phyloP scores from a whole-genome alignment of 345 rosid genomes.

The Lepidium sativum region DNA sequence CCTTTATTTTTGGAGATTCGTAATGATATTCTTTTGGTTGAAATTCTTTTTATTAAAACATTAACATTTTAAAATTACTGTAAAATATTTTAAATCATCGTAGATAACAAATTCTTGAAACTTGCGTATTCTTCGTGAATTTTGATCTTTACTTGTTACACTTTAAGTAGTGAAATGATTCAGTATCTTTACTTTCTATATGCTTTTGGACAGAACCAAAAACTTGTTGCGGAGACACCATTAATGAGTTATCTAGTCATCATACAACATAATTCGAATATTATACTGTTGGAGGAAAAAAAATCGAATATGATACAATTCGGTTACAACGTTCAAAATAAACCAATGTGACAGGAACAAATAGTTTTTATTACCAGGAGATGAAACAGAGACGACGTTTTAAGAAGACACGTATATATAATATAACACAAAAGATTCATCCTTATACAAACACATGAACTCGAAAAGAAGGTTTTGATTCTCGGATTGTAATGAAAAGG shows the following conservation, averaged over 20 bases:
- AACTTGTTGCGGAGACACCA: conserved; percentile 18
- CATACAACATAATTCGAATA: too few relatives aligned
- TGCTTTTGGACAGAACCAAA: background rate
- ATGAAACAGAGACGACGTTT: conserved; percentile 2
- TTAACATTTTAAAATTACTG: too few relatives aligned
- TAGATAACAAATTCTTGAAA: too few relatives aligned
- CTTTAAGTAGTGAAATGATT: background rate
- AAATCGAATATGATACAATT: background rate
- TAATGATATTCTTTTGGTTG: too few relatives aligned
- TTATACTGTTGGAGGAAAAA: too few relatives aligned
- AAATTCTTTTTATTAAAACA: too few relatives aligned
- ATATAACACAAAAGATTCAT: conserved; percentile 14
- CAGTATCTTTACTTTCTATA: background rate
- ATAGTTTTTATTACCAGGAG: background rate
- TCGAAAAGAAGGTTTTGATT: conserved; percentile 13
- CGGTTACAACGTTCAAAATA: background rate
- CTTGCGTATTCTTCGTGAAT: too few relatives aligned
- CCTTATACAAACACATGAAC: conserved; percentile 17
- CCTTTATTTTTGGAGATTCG: too few relatives aligned
- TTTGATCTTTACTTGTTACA: too few relatives aligned
- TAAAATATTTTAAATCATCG: too few relatives aligned
- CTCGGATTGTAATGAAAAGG: conserved; percentile 2
- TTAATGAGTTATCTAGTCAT: conserved; percentile 39
- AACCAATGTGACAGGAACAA: background rate
- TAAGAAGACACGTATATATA: conserved; percentile 10